Evolutionary conservation across 257 asterid species (phyloP), one percentile per base, ranked within the genome.

Genomic region (Forsythia viridissima): DNA sequence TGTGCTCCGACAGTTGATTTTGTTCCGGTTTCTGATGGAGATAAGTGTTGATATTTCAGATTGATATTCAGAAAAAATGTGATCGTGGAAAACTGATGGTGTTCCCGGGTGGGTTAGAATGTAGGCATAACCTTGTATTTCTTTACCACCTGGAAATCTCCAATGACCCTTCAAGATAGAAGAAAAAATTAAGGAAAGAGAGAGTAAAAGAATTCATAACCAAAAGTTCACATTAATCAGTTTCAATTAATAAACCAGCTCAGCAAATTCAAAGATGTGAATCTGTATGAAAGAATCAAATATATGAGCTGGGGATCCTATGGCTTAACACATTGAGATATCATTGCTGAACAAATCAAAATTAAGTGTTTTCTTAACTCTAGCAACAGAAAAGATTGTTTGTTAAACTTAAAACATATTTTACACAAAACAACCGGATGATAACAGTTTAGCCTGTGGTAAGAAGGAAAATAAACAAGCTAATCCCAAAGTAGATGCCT

Each of bases 101-200:
- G 98, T 93, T 68, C 98, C 98, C 18, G 94, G 93, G 85, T 96
- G 98, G 79, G 98, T 92, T 75, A 95, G 79, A 81, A 93, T 90
- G 81, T 95, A 95, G 66, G 97, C 97, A 82, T 95, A 95, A 67
- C 99, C 99, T 89, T 92, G 97, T 96, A 92, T 91, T 86, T 95
- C 99, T 85, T 92, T 95, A 75, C 99, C 98, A 69, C 92, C 96
- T 52, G 99, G 99, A 90, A 96, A 96, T 90, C 99, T 93, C 99
- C 99, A 96, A 82, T 96, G 99, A 78, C 99, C 99, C 99, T 95
- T 86, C 83, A 86, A 71, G 85, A 59, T 41, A 76, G 68, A 74
- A 72, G 76, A 81, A 67, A 46, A 66, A 24, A 68, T 74, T 66
- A 80, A 72, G 42, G 34, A 55, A 80, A 75, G 39, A 39, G 44